phyloP scores from a whole-genome alignment of 768 basidiomycete genomes.

The Psilocybe cubensis region DNA sequence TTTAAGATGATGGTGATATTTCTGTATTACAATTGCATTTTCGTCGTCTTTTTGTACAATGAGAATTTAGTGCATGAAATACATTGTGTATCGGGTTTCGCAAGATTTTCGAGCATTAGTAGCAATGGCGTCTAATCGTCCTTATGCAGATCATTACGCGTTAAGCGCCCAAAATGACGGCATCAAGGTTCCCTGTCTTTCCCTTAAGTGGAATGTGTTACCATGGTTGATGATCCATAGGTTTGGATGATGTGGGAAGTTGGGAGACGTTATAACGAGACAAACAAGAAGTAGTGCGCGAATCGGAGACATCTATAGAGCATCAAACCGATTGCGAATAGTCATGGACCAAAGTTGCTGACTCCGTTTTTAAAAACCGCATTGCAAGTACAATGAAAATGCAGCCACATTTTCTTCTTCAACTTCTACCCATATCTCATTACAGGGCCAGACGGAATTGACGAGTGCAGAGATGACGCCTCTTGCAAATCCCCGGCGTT shows the following conservation, averaged over 20 bases:
- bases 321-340: not conserved
- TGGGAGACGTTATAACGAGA: not conserved
- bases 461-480: constrained; percentile 7
- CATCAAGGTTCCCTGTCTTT: not conserved
- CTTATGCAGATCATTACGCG: too few species aligned
- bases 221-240: too few species aligned
- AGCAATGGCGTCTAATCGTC: too few species aligned
- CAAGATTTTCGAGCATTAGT: too few species aligned
- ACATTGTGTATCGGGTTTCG: too few species aligned
- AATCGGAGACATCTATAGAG: not conserved
- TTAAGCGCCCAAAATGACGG: too few species aligned
- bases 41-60: too few species aligned
- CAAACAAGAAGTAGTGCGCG: not conserved
- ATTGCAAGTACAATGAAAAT: constrained; percentile 2
- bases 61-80: too few species aligned
- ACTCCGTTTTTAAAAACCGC: constrained; percentile 4
- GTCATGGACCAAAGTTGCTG: constrained; percentile 5
- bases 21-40: too few species aligned
- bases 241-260: too few species aligned
- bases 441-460: not conserved
- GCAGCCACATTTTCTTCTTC: constrained; percentile 1
- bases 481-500: constrained; percentile 2
- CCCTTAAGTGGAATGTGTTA: too few species aligned
- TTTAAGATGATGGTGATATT: too few species aligned
- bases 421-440: constrained; percentile 9